Conservation (phyloP, 2,329 filamentous ascomycete species). For the Metarhizium humberi region DNA sequence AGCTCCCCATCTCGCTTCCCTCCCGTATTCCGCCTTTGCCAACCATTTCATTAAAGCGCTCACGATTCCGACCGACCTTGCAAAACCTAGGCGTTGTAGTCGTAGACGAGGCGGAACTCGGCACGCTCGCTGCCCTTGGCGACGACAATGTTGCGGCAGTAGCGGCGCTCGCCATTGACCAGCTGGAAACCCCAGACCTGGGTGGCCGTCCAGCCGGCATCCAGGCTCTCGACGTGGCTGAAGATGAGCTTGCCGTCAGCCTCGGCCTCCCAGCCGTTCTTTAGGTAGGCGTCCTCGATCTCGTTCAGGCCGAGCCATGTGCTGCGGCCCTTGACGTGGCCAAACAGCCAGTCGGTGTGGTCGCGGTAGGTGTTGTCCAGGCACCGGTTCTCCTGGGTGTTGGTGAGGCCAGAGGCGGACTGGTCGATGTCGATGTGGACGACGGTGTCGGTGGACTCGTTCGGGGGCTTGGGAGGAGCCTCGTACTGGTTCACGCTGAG, state of each 20-base stretch:
- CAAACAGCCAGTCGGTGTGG: conserved; percentile 75
- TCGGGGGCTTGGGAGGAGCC: conserved; percentile 31
- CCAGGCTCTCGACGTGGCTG: conserved; percentile 47
- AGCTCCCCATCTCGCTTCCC: background rate
- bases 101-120: conserved; percentile 46
- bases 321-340: conserved; percentile 53
- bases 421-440: conserved; percentile 66
- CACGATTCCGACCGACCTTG: background rate
- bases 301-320: conserved; percentile 38
- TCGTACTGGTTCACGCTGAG: conserved; percentile 50
- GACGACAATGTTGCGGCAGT: conserved; percentile 44
- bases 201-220: conserved; percentile 43
- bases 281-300: conserved; percentile 46
- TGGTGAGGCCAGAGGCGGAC: conserved; percentile 61
- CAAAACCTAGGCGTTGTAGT: conserved; percentile 28
- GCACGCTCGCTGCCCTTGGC: conserved; percentile 40
- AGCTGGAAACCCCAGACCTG: conserved; percentile 55
- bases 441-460: conserved; percentile 28
- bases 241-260: conserved; percentile 54
- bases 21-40: background rate
- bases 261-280: conserved; percentile 50
- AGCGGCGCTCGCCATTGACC: conserved; percentile 40
- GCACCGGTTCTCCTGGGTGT: conserved; percentile 48
- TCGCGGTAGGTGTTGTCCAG: conserved; percentile 44
- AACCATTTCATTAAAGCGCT: no score